Percentiles rank a stretch among this genome's conserved stretches.
Conservation (phyloP, 768 basidiomycete species). For the Phylloporus arenicola region DNA sequence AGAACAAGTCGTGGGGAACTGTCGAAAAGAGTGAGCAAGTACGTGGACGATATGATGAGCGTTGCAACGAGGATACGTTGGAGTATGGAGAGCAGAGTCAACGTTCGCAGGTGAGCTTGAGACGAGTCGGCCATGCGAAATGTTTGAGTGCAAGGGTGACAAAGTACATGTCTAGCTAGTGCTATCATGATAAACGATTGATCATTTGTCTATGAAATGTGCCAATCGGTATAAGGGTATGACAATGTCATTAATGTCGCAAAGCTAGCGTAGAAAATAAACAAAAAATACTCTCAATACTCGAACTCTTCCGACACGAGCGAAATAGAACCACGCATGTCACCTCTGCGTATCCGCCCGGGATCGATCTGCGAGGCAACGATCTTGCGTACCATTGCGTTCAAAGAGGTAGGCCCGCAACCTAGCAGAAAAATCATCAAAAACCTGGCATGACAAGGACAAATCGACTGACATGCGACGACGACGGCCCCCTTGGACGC, state of each 20-base stretch:
- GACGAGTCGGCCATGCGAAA: not conserved
- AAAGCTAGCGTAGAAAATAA: not conserved
- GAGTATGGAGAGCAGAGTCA: slow-evolving; percentile 22
- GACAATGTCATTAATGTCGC: no score
- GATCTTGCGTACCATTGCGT: slow-evolving; percentile 61
- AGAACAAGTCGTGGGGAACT: slow-evolving; percentile 24
- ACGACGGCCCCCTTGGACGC: slow-evolving; percentile 49
- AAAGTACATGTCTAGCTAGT: no score
- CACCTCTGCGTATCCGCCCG: slow-evolving; percentile 44
- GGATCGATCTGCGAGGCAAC: slow-evolving; percentile 59
- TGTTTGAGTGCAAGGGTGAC: not conserved
- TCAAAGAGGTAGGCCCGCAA: slow-evolving; percentile 69
- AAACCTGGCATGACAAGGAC: not conserved
- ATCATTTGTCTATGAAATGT: not conserved
- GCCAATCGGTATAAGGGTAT: not conserved
- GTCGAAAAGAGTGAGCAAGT: slow-evolving; percentile 22
- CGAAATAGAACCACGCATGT: slow-evolving; percentile 53
- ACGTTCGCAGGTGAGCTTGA: slow-evolving; percentile 14
- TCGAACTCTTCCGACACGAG: slow-evolving; percentile 68
- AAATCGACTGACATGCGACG: slow-evolving; percentile 58
- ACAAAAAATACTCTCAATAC: slow-evolving; percentile 34
- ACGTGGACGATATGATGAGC: slow-evolving; percentile 18
- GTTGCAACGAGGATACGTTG: slow-evolving; percentile 16
- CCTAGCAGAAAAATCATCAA: slow-evolving; percentile 33
- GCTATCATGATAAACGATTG: not conserved